Evolutionary conservation across 1,139 yeast species (phyloP).

Genomic region (Yamadazyma oceani): DNA sequence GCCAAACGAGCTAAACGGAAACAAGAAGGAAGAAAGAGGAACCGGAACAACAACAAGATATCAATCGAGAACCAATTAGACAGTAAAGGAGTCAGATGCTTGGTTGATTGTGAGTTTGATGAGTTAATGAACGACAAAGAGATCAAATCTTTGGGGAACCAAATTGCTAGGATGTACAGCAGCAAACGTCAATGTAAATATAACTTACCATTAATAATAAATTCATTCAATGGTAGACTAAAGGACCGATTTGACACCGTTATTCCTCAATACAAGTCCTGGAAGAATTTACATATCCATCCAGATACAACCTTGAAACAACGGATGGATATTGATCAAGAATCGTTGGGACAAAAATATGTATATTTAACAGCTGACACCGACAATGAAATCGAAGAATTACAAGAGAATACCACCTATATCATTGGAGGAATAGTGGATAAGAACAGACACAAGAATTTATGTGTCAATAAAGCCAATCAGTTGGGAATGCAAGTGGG

Average conservation of each 20-base stretch:
- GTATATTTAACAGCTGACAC: conserved; percentile 89
- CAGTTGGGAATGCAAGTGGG: conserved; percentile 70
- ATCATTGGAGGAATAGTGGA: conserved; percentile 96
- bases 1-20: conserved; percentile 56
- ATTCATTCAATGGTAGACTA: conserved; percentile 67
- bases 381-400: conserved; percentile 57
- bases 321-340: conserved; percentile 26
- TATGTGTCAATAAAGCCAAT: conserved; percentile 83
- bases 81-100: conserved; percentile 41
- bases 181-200: conserved; percentile 64
- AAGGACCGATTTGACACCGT: conserved; percentile 66
- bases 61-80: conserved; percentile 16
- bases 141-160: conserved; percentile 73
- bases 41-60: conserved; percentile 30
- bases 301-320: conserved; percentile 44
- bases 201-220: conserved; percentile 59
- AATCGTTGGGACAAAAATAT: conserved; percentile 29
- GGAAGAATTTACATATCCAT: conserved; percentile 62
- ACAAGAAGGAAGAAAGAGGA: conserved; percentile 21
- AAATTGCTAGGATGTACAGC: conserved; percentile 79
- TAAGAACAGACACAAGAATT: conserved; percentile 82
- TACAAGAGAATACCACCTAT: conserved; percentile 72
- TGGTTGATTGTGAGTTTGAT: conserved; percentile 89
- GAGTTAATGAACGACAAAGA: conserved; percentile 84
- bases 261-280: conserved; percentile 56